phyloP scores from a whole-genome alignment of 768 basidiomycete genomes.

The Neoboletus brunneissimus region DNA sequence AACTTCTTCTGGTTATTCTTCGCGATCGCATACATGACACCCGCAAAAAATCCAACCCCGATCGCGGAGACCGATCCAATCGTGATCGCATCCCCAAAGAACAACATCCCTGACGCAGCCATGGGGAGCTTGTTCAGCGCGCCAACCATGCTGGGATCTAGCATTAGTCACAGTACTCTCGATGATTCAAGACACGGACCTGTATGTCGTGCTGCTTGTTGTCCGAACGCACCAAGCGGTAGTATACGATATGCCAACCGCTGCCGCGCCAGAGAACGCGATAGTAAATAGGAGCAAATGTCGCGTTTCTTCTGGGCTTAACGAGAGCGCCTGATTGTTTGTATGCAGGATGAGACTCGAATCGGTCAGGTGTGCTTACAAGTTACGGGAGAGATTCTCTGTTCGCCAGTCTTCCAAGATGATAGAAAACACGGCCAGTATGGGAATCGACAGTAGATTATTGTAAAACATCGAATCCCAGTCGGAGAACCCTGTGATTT shows the following conservation, averaged over 20 bases:
- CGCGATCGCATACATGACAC: conserved; percentile 87
- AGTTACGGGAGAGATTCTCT: conserved; percentile 75
- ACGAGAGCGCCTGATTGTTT: neutral
- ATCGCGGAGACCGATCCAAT: conserved; percentile 88
- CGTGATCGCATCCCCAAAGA: conserved; percentile 90
- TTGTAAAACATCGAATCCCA: conserved; percentile 99
- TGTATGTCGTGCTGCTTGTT: conserved; percentile 98
- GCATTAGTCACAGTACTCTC: conserved; percentile 6
- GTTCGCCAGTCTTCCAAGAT: conserved; percentile 86
- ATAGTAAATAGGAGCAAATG: conserved; percentile 81
- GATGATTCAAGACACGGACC: conserved; percentile 41
- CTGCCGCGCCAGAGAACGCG: conserved; percentile 94
- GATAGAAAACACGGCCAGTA: conserved; percentile 78
- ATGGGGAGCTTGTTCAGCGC: conserved; percentile 97
- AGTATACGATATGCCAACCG: conserved; percentile 96
- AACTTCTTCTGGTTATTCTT: conserved; percentile 89
- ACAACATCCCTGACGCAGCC: conserved; percentile 97
- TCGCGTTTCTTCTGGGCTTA: conserved; percentile 80
- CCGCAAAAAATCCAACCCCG: conserved; percentile 85
- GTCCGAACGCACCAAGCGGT: conserved; percentile 98
- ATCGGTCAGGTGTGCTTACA: conserved; percentile 56
- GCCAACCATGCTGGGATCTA: conserved; percentile 78
- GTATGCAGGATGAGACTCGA: neutral
- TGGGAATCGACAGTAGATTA: conserved; percentile 92
- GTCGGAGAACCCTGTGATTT: conserved; percentile 90